Conservation (phyloP, 345 rosid species). For the Alliaria petiolata region DNA sequence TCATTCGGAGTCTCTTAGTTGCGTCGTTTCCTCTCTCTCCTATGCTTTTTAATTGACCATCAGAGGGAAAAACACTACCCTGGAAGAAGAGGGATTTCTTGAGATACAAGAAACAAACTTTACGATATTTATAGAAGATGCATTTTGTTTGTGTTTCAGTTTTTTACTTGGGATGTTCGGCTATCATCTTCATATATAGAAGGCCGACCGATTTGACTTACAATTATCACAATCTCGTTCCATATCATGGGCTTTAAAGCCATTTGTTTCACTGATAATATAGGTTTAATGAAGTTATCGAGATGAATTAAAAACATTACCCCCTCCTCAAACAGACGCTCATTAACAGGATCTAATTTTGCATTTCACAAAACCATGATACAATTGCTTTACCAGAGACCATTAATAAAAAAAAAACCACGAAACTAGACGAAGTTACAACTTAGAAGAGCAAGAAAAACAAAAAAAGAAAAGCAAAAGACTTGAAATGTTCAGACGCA, state of each 20-base stretch:
- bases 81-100: no score
- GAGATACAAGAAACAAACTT: no score
- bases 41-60: no score
- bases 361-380: constrained; percentile 16
- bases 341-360: neutral
- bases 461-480: neutral
- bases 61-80: no score
- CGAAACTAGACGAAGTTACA: constrained; percentile 23
- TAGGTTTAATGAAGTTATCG: neutral
- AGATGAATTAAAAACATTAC: neutral
- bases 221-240: neutral
- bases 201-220: no score
- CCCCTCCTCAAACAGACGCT: neutral
- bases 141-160: no score
- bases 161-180: no score
- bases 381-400: constrained; percentile 16
- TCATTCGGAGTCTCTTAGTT: neutral
- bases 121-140: no score
- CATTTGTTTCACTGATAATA: neutral
- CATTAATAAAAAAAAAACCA: constrained; percentile 1
- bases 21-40: no score
- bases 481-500: constrained; percentile 1
- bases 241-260: neutral
- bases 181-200: no score
- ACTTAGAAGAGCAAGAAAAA: neutral